Base-by-base conservation (phyloP, 2,329 filamentous ascomycete genomes). In the Arthrobotrys entomopaga region DNA sequence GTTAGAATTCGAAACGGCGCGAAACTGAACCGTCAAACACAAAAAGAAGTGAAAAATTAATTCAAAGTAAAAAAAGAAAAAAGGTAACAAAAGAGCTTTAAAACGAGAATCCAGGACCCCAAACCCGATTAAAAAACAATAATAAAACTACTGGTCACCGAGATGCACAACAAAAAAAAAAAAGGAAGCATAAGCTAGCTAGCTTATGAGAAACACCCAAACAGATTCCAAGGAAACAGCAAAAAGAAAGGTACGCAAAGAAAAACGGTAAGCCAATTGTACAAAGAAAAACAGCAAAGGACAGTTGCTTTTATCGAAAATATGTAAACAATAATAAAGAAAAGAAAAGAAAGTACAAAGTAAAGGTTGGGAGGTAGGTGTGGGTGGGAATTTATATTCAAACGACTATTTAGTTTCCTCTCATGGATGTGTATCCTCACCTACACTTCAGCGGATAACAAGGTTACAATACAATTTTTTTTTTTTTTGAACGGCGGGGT, bases 21-120 rank as follows among this genome's bases (percentile, higher is more conserved):
- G 29, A 58, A 20, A 43, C 24, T 24, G n/a, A 15, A 16, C 1
- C 11, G 50, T 13, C 16, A 22, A 42, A 19, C 11, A 57, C 13
- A 15, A 40, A 40, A 57, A 3, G 13, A 20, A 13, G 7, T n/a
- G 16, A 56, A 15, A 3, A 11, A 56, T 46, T 46, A 43, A 58
- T 16, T 20, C 24, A 58, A 26, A 7, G 10, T 11, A 22, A 46
- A 24, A 43, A 26, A 22, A 46, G 20, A 11, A 16, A 22, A 29
- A 16, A 58, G 10, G 8, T 16, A 58, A 46, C 8, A 24, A 58
- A 42, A 34, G 16, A 48, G 46, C 16, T 24, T 48, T 52, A 40
- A 26, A 48, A 59, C 15, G 24, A 26, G 34, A 74, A 67, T 59
- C 70, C 70, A 74, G 60, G 61, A 74, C 63, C 65, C 70, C 70